These are phyloP conservation scores for Pleodorina starrii DNA, from an alignment of 139 green algal genomes.

Conservation along the genomic window DNA sequence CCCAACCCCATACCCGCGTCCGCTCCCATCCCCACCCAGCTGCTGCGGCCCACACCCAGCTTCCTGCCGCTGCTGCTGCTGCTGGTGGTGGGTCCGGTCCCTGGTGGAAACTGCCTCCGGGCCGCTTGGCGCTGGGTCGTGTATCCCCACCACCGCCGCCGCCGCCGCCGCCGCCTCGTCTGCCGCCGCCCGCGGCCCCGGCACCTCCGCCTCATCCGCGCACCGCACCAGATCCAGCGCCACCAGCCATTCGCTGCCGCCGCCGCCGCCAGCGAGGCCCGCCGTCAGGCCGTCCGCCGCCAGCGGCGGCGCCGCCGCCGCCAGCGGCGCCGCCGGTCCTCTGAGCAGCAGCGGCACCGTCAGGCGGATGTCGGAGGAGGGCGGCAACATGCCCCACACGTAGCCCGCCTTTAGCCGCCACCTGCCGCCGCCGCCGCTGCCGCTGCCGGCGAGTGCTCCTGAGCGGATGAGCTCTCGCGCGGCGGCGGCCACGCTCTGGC, in stretches of 20 bases:
- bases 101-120: no score
- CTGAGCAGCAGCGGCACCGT: conserved; percentile 34
- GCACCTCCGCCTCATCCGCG: background rate
- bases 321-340: background rate
- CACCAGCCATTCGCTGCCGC: background rate
- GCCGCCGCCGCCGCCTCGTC: background rate
- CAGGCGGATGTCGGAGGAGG: conserved; percentile 41
- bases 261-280: background rate
- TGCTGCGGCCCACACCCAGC: background rate
- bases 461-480: background rate
- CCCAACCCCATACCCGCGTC: no score
- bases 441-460: background rate
- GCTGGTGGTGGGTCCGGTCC: background rate
- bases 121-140: no score
- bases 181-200: background rate
- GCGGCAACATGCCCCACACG: conserved; percentile 2
- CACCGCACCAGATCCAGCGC: background rate
- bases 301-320: background rate
- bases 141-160: background rate
- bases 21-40: background rate
- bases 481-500: background rate
- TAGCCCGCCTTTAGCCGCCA: background rate
- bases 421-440: background rate
- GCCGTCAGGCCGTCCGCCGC: background rate
- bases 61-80: background rate